Conservation (phyloP, 495 filamentous ascomycete species). For the Collariella sp. region DNA sequence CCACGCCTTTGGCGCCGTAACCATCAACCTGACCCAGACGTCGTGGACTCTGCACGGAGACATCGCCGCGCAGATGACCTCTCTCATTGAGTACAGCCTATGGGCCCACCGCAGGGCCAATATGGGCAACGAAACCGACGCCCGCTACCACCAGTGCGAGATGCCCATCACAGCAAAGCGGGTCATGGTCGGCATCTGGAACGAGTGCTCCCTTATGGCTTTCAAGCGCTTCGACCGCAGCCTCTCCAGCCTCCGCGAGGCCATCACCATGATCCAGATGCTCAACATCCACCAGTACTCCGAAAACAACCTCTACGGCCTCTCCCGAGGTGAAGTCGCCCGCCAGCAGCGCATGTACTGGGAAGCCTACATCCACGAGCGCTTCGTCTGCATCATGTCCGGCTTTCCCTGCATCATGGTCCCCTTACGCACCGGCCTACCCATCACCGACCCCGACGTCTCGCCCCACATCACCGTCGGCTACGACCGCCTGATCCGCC, state of each 20-base stretch:
- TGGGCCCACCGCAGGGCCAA: background rate
- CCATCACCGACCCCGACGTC: background rate
- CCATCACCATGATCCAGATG: slow-evolving; percentile 2
- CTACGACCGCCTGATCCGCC: background rate
- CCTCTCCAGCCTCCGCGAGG: background rate
- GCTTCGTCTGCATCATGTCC: slow-evolving; percentile 2
- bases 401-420: slow-evolving; percentile 1
- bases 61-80: background rate
- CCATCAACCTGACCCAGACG: background rate
- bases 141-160: background rate
- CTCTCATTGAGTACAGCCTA: background rate
- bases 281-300: slow-evolving; percentile 2
- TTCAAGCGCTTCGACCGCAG: slow-evolving; percentile 3
- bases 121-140: background rate
- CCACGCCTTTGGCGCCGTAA: slow-evolving; percentile 1
- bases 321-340: background rate
- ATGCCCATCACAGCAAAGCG: background rate
- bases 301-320: background rate
- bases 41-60: background rate
- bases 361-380: slow-evolving; percentile 1
- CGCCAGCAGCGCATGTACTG: slow-evolving; percentile 2
- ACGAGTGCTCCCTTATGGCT: background rate
- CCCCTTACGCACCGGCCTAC: background rate
- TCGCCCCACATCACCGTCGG: background rate
- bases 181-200: background rate